Evolutionary conservation across 2,329 filamentous ascomycete genomes (phyloP), one percentile per base, ranked within the genome.

Genomic region (Fusarium lateritium): DNA sequence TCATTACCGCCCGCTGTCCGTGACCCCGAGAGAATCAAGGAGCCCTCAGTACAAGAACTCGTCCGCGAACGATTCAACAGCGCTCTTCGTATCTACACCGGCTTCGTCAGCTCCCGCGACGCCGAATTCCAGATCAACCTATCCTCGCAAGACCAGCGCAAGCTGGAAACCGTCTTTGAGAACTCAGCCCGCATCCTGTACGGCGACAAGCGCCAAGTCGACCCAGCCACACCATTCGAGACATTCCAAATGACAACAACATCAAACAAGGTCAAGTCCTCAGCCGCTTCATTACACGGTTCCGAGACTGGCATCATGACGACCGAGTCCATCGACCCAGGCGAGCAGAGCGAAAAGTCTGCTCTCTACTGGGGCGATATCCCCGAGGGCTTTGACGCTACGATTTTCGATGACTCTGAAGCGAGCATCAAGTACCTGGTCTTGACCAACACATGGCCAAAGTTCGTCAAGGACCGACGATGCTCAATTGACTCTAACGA

Each of bases 51-150:
- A 3, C 72, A 73, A 52, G 79, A 78, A 15, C 78, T 78, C 24
- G 80, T 79, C 7, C 85, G 84, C 34, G 81, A 86, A 56, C 81
- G 84, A 45, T 90, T 89, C 72, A 84, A 92, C 76, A 87, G 86
- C 71, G 82, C 85, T 4, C 82, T 82, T 10, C 86, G 88, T 39
- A 75, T 75, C 14, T 75, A 75, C 62, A 75, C 73, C 11, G 47
- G 28, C 56, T 75, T 73, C 13, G 39, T 75, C 47, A 74, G 72
- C 60, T 71, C 73, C 10, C 73, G 73, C 62, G 73, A 75, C 54
- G 89, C 90, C 59, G 86, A 89, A 60, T 91, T 92, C 68, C 89
- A 89, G 43, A 83, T 92, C 78, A 92, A 92, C 74, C 82, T 92
- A 34, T 88, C 89, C 3, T 87, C 85, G 3, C 76, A 81, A 19